Evolutionary conservation across 768 basidiomycete species (phyloP), one percentile per base, ranked within the genome.

Genomic region (Psilocybe subaeruginosa): DNA sequence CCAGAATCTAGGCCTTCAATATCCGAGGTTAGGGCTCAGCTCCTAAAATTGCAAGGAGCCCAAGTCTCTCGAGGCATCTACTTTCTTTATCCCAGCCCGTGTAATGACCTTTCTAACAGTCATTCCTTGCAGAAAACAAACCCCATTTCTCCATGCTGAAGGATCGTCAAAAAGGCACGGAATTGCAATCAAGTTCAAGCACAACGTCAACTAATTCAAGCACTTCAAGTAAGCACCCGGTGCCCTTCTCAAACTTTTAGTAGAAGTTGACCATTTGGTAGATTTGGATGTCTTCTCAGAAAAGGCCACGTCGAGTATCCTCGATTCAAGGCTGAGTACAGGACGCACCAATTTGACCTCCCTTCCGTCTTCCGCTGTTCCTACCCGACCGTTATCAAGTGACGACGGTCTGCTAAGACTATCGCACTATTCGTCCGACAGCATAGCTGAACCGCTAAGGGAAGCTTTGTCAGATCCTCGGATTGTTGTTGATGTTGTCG

Each of bases 1-100:
- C 80, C 81, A 27, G 69, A 71, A 45, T 61, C 65, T 4, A 70
- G 81, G n/a, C 82, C 81, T 14, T 72, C 77, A 14, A 78, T 80
- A 66, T 64, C 74, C 39, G 64, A 68, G 11, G 67, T 82, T 29
- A 75, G 70, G 50, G 62, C 53, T 3, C 65, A 61, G 27, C 59
- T 79, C 16, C 59, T 66, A 49, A 31, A 37, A 8, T 37, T 53
- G n/a, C 30, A n/a, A 37, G 51, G 51, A 29, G 8, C 17, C 33
- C 31, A 33, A 35, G 4, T 53, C 35, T 53, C 51, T 3, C 27
- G 16, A 17, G 16, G 51, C 29, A 35, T 4, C 7, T 35, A 35
- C 33, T 7, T 14, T 46, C 16, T 6, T 46, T 31, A 19, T 11
- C 23, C 49, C 4, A 50, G 16, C 14, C 49, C 49, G 11, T 23